Percentiles rank a stretch among this genome's conserved stretches.
These are phyloP conservation scores for Aspergillus caelatus DNA, from an alignment of 2,329 filamentous ascomycete genomes.

Conservation along the genomic window DNA sequence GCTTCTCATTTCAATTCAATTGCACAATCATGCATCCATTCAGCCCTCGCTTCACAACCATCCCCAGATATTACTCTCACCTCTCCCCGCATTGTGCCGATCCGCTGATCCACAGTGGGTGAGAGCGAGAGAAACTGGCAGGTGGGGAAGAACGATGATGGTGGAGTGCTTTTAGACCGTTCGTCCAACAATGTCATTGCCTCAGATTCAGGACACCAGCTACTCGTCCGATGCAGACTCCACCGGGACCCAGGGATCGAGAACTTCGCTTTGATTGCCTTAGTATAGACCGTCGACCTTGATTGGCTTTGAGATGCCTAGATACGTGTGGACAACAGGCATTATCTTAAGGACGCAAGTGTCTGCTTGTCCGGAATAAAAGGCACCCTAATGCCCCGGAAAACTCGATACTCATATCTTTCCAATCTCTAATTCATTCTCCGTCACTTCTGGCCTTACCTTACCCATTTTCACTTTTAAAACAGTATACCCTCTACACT, in stretches of 20 bases:
- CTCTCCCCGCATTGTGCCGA: background rate
- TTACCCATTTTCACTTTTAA: background rate
- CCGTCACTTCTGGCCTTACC: background rate
- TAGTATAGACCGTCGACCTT: background rate
- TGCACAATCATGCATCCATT: background rate
- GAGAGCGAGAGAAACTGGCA: constrained; percentile 3
- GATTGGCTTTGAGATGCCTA: background rate
- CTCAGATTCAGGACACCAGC: background rate
- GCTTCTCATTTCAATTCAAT: no score
- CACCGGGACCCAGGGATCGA: constrained; percentile 13
- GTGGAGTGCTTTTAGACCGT: constrained; percentile 5
- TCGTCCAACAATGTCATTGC: constrained; percentile 15
- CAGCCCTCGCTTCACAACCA: background rate
- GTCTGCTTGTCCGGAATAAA: background rate
- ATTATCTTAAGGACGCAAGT: background rate
- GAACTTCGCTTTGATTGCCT: background rate
- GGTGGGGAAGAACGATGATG: constrained; percentile 5
- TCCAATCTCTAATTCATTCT: background rate
- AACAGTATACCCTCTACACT: background rate
- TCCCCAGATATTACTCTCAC: background rate
- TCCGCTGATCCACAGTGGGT: constrained; percentile 6
- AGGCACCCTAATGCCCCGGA: background rate
- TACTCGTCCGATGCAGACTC: constrained; percentile 12
- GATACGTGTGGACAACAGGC: background rate
- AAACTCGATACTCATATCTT: background rate